phyloP scores from a whole-genome alignment of 106 monocot genomes.

The Chionographis japonica region DNA sequence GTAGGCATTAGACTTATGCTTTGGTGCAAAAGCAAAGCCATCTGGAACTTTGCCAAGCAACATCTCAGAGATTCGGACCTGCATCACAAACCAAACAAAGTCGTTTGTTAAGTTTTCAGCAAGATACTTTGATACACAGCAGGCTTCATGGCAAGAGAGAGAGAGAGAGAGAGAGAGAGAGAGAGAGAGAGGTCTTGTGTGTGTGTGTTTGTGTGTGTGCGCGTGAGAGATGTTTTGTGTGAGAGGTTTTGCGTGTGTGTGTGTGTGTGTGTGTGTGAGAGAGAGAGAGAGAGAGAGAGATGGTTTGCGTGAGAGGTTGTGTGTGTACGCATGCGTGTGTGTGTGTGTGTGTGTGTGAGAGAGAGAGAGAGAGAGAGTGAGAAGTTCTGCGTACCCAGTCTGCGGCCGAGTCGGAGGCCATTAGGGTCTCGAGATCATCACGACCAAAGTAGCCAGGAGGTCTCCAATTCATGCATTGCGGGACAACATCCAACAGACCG shows the following conservation, averaged over 20 bases:
- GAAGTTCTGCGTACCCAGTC: constrained; percentile 65
- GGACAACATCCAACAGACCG: constrained; percentile 77
- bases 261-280: no score
- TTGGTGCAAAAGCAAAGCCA: constrained; percentile 59
- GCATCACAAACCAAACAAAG: constrained; percentile 6
- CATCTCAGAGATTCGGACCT: constrained; percentile 90
- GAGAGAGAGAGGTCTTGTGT: no score
- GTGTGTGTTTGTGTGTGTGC: no score
- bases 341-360: neutral
- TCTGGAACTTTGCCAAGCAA: constrained; percentile 87
- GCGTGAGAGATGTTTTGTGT: no score
- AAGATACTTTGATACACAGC: no score
- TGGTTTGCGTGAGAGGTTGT: no score
- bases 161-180: no score
- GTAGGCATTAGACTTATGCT: constrained; percentile 78
- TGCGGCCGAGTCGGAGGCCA: constrained; percentile 97
- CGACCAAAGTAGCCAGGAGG: constrained; percentile 84
- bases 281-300: no score
- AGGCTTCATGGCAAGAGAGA: no score
- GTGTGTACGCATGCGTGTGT: no score
- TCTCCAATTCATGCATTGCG: constrained; percentile 86
- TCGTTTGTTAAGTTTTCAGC: no score
- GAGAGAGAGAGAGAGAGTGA: neutral
- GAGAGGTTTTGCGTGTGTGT: no score
- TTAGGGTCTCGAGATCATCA: constrained; percentile 85